Percentiles rank a stretch among this genome's conserved stretches.
These are phyloP conservation scores for Penicillium subrubescens DNA, from an alignment of 495 filamentous ascomycete species.

Conservation along the genomic window DNA sequence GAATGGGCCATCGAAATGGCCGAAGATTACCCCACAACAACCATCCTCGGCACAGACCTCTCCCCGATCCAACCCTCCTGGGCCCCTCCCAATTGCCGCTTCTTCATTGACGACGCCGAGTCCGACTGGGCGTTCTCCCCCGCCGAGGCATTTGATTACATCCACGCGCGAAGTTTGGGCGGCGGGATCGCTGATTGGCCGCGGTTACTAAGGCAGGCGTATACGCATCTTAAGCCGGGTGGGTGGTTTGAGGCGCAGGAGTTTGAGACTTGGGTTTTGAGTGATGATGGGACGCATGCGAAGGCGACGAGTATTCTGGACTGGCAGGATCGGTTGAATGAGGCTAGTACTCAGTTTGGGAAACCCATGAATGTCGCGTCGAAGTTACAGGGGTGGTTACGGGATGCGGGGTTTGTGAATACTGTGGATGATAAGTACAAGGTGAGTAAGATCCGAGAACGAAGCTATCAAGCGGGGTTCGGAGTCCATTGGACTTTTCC, in stretches of 20 bases:
- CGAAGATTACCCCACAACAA: conserved; percentile 56
- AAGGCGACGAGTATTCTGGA: conserved; percentile 26
- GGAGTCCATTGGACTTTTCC: too few relatives aligned
- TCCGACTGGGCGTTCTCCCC: conserved; percentile 51
- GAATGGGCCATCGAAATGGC: conserved; percentile 66
- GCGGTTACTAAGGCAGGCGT: conserved; percentile 37
- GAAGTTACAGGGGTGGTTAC: conserved; percentile 29
- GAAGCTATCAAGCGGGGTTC: too few relatives aligned
- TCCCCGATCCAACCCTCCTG: conserved; percentile 55
- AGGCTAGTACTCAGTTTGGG: conserved; percentile 42
- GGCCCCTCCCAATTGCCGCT: conserved; percentile 51
- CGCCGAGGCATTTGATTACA: conserved; percentile 45
- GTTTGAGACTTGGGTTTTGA: conserved; percentile 39
- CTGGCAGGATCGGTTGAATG: conserved; percentile 31
- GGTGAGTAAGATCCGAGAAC: conserved; percentile 20
- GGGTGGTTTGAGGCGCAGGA: conserved; percentile 61
- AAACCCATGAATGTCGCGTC: conserved; percentile 40
- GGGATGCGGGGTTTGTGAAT: conserved; percentile 37
- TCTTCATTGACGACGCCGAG: conserved; percentile 54
- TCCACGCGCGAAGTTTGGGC: conserved; percentile 49
- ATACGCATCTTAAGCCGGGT: conserved; percentile 49
- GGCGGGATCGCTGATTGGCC: conserved; percentile 51
- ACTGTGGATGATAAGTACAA: conserved; percentile 44
- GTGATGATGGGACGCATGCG: conserved; percentile 43
- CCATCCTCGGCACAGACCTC: conserved; percentile 67